Conservation (phyloP, 495 filamentous ascomycete species). For the Paragyromitra xinjiangensis region DNA sequence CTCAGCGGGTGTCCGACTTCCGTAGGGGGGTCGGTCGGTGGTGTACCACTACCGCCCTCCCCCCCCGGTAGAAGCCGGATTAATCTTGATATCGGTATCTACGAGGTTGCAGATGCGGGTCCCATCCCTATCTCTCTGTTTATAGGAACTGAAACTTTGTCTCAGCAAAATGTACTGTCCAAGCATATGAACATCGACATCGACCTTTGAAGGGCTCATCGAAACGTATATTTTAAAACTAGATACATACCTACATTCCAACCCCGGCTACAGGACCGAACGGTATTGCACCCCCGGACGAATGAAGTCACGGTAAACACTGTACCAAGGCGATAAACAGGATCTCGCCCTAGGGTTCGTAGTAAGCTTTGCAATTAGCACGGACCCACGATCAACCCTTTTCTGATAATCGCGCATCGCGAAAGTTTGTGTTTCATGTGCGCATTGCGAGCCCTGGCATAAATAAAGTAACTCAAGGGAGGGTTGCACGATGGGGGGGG, state of each 20-base stretch:
- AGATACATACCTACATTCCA: constrained; percentile 4
- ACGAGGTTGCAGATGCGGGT: neutral
- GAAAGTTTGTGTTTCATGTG: constrained; percentile 40
- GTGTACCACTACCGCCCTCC: neutral
- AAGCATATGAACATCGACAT: constrained; percentile 23
- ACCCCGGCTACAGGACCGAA: constrained; percentile 10
- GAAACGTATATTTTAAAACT: constrained; percentile 23
- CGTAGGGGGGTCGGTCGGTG: neutral
- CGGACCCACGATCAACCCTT: constrained; percentile 33
- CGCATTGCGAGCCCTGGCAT: constrained; percentile 21
- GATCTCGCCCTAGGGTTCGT: constrained; percentile 12
- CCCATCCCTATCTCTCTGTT: constrained; percentile 27
- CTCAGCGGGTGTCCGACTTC: constrained; percentile 17
- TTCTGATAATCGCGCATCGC: constrained; percentile 50
- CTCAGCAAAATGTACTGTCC: constrained; percentile 17
- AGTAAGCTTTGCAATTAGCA: constrained; percentile 37
- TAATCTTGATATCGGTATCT: constrained; percentile 33
- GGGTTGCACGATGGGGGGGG: constrained; percentile 23
- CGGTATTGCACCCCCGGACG: neutral
- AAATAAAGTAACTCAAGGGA: constrained; percentile 41
- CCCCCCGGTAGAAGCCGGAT: constrained; percentile 31
- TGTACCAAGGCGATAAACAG: constrained; percentile 21
- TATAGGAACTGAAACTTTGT: constrained; percentile 44
- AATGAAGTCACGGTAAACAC: neutral
- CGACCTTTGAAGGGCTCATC: constrained; percentile 31